Evolutionary conservation across 257 asterid genomes (phyloP).

Genomic region (Gardenia jasminoides): DNA sequence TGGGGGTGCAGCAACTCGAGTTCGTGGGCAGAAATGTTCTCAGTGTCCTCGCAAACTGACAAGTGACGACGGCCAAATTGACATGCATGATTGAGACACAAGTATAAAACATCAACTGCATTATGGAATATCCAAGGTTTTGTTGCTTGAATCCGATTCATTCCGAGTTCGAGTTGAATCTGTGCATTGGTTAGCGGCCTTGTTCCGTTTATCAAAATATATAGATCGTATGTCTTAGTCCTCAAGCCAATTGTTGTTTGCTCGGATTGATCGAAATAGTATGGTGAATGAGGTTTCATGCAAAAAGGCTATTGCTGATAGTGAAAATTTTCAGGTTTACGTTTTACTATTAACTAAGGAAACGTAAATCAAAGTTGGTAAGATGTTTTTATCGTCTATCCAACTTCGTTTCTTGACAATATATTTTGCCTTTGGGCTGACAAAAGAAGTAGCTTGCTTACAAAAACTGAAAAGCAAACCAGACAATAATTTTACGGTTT

Average conservation of each 20-base stretch:
- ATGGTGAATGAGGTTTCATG: background rate
- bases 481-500: too few species aligned
- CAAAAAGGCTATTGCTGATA: background rate
- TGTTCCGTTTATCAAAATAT: too few species aligned
- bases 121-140: background rate
- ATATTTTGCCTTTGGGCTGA: too few species aligned
- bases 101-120: slow-evolving; percentile 7
- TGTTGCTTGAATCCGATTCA: background rate
- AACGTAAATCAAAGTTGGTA: too few species aligned
- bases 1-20: slow-evolving; percentile 24
- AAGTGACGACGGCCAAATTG: slow-evolving; percentile 16
- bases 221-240: too few species aligned
- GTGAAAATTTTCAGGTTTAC: background rate
- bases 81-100: slow-evolving; percentile 17
- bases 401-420: too few species aligned
- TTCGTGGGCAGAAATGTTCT: slow-evolving; percentile 19
- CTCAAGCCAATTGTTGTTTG: background rate
- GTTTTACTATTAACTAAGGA: too few species aligned
- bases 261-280: too few species aligned
- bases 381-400: too few species aligned
- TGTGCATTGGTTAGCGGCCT: background rate
- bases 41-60: slow-evolving; percentile 29
- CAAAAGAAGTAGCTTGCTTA: too few species aligned
- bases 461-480: too few species aligned
- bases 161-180: background rate